Percentiles rank a stretch among this genome's conserved stretches.
These are phyloP conservation scores for Heliamphora exappendiculata DNA, from an alignment of 148 eudicot genomes.

Conservation along the genomic window DNA sequence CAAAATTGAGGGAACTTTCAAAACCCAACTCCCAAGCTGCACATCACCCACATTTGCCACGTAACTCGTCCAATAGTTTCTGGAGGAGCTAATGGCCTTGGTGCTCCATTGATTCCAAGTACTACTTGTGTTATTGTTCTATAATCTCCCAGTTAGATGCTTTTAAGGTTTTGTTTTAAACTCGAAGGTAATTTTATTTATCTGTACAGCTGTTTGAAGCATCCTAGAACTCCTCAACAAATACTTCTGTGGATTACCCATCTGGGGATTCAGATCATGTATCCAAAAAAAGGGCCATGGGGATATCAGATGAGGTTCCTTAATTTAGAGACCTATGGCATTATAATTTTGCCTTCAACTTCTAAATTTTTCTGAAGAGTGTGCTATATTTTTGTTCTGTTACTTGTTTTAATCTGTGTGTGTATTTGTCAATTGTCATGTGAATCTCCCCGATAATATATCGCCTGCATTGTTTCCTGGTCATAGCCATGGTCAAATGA, in stretches of 20 bases:
- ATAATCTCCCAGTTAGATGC: neutral
- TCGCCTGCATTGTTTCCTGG: constrained; percentile 54
- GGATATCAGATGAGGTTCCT: constrained; percentile 64
- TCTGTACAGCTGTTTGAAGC: constrained; percentile 62
- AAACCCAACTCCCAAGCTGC: no score
- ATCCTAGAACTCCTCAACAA: constrained; percentile 84
- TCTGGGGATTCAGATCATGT: constrained; percentile 79
- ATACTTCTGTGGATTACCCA: constrained; percentile 68
- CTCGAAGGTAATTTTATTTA: constrained; percentile 4
- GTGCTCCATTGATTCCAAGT: constrained; percentile 76
- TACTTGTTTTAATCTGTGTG: neutral
- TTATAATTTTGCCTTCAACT: constrained; percentile 3
- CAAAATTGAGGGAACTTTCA: no score
- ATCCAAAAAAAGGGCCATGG: constrained; percentile 67
- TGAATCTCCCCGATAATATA: constrained; percentile 55
- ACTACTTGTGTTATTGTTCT: neutral
- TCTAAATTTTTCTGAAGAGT: constrained; percentile 3
- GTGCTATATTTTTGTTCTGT: neutral
- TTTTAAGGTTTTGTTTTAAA: neutral
- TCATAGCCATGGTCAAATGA: constrained; percentile 50
- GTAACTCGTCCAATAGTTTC: constrained; percentile 68
- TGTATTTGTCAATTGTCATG: constrained; percentile 24
- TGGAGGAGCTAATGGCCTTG: constrained; percentile 72
- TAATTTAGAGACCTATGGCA: no score
- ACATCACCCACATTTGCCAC: no score